A percentile compares a stretch with the other conserved stretches of the same genome.
Conservation (phyloP, 2,329 filamentous ascomycete species). For the Huntiella moniliformis region DNA sequence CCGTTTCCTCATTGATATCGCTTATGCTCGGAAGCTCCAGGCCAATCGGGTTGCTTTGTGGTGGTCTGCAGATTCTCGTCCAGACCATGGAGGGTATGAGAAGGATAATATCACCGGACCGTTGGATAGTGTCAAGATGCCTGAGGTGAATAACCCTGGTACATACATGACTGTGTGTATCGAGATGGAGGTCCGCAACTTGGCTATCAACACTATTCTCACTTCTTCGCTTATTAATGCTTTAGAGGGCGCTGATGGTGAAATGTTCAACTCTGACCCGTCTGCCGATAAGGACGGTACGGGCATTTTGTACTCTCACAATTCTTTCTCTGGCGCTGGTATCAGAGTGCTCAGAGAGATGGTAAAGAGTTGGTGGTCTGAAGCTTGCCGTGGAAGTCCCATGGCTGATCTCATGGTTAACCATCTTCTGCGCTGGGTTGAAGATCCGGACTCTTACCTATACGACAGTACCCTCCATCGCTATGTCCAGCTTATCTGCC, state of each 20-base stretch:
- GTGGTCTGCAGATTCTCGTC: constrained; percentile 78
- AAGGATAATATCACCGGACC: constrained; percentile 72
- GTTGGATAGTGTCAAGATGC: constrained; percentile 79
- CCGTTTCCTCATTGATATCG: constrained; percentile 84
- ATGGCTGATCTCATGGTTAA: constrained; percentile 98
- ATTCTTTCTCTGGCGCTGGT: constrained; percentile 76
- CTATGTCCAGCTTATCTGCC: constrained; percentile 97
- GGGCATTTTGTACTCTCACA: constrained; percentile 22
- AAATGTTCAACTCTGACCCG: constrained; percentile 62
- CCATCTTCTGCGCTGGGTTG: constrained; percentile 92
- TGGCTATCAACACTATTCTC: constrained; percentile 93
- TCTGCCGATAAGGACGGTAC: constrained; percentile 30
- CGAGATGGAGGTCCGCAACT: constrained; percentile 79
- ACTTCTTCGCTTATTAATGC: constrained; percentile 95
- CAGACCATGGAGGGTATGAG: constrained; percentile 92
- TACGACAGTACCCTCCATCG: constrained; percentile 90
- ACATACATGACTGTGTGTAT: constrained; percentile 95
- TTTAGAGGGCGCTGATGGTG: constrained; percentile 71
- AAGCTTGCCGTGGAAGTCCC: constrained; percentile 71
- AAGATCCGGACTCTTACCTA: constrained; percentile 79
- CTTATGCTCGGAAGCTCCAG: constrained; percentile 77
- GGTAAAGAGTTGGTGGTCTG: constrained; percentile 97
- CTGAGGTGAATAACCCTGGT: constrained; percentile 77
- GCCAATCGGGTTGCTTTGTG: constrained; percentile 86
- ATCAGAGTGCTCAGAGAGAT: constrained; percentile 86